Evolutionary conservation across 805 yeast genomes (phyloP), one percentile per base, ranked within the genome.

Genomic region (Candida germanica): DNA sequence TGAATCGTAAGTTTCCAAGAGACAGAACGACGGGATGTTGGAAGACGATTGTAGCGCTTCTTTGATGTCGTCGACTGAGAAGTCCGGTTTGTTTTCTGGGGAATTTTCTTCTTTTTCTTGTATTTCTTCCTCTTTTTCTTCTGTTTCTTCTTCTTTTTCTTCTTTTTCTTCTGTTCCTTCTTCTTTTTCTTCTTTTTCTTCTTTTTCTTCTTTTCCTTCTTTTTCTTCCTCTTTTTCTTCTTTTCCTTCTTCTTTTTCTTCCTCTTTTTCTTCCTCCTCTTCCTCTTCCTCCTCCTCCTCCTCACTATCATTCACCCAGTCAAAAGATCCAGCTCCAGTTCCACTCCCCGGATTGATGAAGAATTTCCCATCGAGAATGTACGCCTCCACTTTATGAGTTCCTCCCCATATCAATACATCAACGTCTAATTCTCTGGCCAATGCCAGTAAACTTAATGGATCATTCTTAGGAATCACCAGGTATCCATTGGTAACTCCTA

Each of bases 271-370:
- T 6, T 58, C 61, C 4, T 55, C 69, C 16, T 33, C 48, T n/a
- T 46, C 49, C 16, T 42, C 51, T 2, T 54, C 61, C 3, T 55
- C 64, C 3, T 71, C 69, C 3, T 73, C 80, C 1, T 53, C 61
- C 13, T 73, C 78, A 2, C 69, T 72, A 5, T 66, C 70, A 39
- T 80, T 80, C 62, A 80, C 77, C 50, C 80, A 82, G 33, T 58
- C 62, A 21, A 84, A 73, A 28, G 74, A 73, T 46, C 74, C 78
- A 0, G 97, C 96, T 17, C 98, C 98, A 0, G 97, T 89, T 27
- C 95, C 95, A 54, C 95, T 83, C 0, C 98, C 98, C 0, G 98
- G 98, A 56, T 87, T 91, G n/a, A 93, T 74, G 53, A 93, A 93
- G 57, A 89, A 87, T 59, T 86, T 87, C 15, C 94, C 95, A 46